phyloP scores from a whole-genome alignment of 2,329 filamentous ascomycete species.

The Byssothecium circinans region DNA sequence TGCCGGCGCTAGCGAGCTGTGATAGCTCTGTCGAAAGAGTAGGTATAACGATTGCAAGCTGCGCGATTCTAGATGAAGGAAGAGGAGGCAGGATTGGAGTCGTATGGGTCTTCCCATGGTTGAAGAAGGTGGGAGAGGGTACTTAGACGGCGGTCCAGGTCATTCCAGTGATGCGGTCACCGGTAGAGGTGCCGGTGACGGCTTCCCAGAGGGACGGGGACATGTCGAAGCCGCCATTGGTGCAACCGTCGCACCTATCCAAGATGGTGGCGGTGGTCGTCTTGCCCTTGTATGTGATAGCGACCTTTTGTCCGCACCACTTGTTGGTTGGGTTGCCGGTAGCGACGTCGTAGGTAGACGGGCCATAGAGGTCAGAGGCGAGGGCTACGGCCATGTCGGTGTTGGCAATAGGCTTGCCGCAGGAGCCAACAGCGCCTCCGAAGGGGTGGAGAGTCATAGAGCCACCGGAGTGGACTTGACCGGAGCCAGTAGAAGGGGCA shows the following conservation, averaged over 20 bases:
- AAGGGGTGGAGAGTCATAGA: conserved; percentile 42
- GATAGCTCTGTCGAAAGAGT: conserved; percentile 32
- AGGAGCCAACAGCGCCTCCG: conserved; percentile 31
- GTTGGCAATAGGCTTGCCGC: conserved; percentile 30
- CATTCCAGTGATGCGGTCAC: conserved; percentile 25
- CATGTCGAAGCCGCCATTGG: conserved; percentile 32
- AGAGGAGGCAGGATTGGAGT: conserved; percentile 9
- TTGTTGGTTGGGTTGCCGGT: conserved; percentile 37
- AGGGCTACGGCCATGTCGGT: conserved; percentile 33
- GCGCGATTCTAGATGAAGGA: conserved; percentile 27
- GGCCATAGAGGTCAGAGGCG: conserved; percentile 28
- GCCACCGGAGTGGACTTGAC: conserved; percentile 17
- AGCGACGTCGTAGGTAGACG: conserved; percentile 31
- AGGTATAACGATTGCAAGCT: conserved; percentile 31
- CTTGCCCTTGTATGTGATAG: conserved; percentile 35
- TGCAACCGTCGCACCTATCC: conserved; percentile 42
- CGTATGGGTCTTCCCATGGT: conserved; percentile 17
- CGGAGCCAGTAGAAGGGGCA: conserved; percentile 7
- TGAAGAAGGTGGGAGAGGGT: conserved; percentile 13
- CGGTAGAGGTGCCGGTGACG: conserved; percentile 20
- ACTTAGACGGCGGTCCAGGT: conserved; percentile 29
- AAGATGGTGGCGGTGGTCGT: conserved; percentile 30
- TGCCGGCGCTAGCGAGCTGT: conserved; percentile 42
- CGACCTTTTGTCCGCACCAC: conserved; percentile 39
- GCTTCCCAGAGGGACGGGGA: conserved; percentile 33